Base-by-base conservation (phyloP, 352 stramenopile species). In the Phytopythium vexans region DNA sequence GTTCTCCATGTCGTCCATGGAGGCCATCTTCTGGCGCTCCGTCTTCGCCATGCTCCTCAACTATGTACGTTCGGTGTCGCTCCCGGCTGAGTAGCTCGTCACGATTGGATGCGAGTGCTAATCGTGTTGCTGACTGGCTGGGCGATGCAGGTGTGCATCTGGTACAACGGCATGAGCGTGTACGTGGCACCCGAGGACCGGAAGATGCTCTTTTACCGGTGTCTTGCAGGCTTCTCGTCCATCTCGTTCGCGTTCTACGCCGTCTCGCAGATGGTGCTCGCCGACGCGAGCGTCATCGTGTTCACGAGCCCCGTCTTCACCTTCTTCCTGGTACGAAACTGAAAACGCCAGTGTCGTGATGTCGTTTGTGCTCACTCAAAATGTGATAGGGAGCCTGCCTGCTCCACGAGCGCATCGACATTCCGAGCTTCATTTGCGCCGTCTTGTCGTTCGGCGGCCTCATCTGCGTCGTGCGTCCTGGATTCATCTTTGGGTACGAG, bases 181-280 rank as follows among this genome's bases (percentile, higher is more conserved):
- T 74, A 77, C 51, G 69, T 92, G 33, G 54, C 56, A 4, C 73
- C 66, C 1, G 55, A 78, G 41, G 62, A 85, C 11, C 79, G 76
- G 36, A 51, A 60, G 48, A 81, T 87, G 64, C 60, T 92, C 31
- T 72, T 88, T 37, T 84, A 74, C 46, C 82, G 82, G 33, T 86
- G 74, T 36, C 56, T 89, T 32, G 67, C 72, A 27, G 82, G 80
- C 7, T 92, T 88, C 40, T 70, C 60, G 35, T 89, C 82, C 49
- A 89, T 92, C 47, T 77, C 72, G 46, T 85, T 89, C 48, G 77
- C 69, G 8, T 92, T 92, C 58, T 89, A 86, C 58, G 77, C 82
- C 1, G 47, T 92, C 8, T 87, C 79, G 12, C 80, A 90, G 58
- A 88, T 92, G 77, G 79, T 88, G 50, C 66, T 92, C 3, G 82